A percentile compares a stretch with the other conserved stretches of the same genome.
These are phyloP conservation scores for Corynascus novoguineensis DNA, from an alignment of 495 filamentous ascomycete genomes.

Conservation along the genomic window DNA sequence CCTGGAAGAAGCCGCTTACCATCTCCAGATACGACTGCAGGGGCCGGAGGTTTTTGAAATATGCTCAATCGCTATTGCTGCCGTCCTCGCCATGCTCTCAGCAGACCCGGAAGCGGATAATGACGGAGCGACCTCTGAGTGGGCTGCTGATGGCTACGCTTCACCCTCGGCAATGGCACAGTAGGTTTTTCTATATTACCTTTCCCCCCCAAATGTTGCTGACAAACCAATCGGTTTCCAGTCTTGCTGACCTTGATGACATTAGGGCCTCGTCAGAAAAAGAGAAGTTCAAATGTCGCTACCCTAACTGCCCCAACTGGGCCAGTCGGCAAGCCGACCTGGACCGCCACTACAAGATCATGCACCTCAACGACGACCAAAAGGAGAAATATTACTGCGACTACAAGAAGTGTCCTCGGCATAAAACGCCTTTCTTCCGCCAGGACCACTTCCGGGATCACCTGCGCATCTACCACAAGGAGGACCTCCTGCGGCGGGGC, in stretches of 20 bases:
- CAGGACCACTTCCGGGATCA: slow-evolving; percentile 48
- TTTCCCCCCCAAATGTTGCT: neutral
- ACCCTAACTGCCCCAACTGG: slow-evolving; percentile 28
- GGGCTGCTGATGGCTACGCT: neutral
- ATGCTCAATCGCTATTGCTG: slow-evolving; percentile 12
- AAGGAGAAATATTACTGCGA: slow-evolving; percentile 40
- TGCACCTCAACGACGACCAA: slow-evolving; percentile 31
- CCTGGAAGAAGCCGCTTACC: slow-evolving; percentile 21
- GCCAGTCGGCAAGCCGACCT: slow-evolving; percentile 43
- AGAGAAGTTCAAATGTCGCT: slow-evolving; percentile 24
- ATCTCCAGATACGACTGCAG: slow-evolving; percentile 15
- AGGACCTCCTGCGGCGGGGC: slow-evolving; percentile 41
- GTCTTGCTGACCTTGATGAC: neutral
- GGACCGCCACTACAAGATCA: slow-evolving; percentile 38
- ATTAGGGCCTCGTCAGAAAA: slow-evolving; percentile 3
- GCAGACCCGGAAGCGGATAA: neutral
- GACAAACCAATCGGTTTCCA: too few species aligned
- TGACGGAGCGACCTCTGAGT: neutral
- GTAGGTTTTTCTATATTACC: too few species aligned
- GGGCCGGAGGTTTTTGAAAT: slow-evolving; percentile 11
- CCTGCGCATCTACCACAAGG: slow-evolving; percentile 44
- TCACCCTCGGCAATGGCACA: neutral
- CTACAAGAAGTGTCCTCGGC: slow-evolving; percentile 36
- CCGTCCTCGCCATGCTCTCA: slow-evolving; percentile 3
- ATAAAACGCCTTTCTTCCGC: slow-evolving; percentile 34